A percentile compares a stretch with the other conserved stretches of the same genome.
Conservation (phyloP, 2,329 filamentous ascomycete genomes). For the Huntiella decipiens region DNA sequence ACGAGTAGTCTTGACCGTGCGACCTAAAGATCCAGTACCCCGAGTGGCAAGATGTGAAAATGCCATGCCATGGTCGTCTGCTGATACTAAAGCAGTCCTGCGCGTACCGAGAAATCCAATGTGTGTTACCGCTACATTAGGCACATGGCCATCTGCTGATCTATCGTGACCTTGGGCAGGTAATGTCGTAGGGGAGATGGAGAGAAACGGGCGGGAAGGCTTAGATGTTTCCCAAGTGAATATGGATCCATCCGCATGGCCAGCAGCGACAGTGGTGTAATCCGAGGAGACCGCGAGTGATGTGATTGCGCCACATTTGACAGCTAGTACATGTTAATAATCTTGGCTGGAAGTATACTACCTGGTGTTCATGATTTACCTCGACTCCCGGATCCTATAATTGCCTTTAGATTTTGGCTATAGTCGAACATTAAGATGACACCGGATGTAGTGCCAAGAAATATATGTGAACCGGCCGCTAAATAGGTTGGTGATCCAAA, state of each 20-base stretch:
- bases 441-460: constrained; percentile 83
- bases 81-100: constrained; percentile 85
- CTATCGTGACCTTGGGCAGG: constrained; percentile 34
- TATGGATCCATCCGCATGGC: constrained; percentile 76
- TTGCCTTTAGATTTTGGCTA: constrained; percentile 82
- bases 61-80: constrained; percentile 89
- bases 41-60: constrained; percentile 92
- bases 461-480: constrained; percentile 70
- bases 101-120: constrained; percentile 88
- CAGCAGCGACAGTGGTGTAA: constrained; percentile 75
- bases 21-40: constrained; percentile 68
- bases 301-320: constrained; percentile 77
- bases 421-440: constrained; percentile 95
- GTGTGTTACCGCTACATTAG: constrained; percentile 62
- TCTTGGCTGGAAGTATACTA: neutral
- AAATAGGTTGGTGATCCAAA: constrained; percentile 86
- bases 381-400: constrained; percentile 85
- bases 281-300: constrained; percentile 83
- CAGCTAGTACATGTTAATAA: constrained; percentile 31
- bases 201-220: constrained; percentile 70
- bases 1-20: constrained; percentile 73
- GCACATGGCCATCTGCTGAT: constrained; percentile 60
- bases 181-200: constrained; percentile 48
- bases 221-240: constrained; percentile 90
- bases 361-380: constrained; percentile 29